Base-by-base conservation (phyloP, 257 asterid genomes). In the Hygrophila difformis region DNA sequence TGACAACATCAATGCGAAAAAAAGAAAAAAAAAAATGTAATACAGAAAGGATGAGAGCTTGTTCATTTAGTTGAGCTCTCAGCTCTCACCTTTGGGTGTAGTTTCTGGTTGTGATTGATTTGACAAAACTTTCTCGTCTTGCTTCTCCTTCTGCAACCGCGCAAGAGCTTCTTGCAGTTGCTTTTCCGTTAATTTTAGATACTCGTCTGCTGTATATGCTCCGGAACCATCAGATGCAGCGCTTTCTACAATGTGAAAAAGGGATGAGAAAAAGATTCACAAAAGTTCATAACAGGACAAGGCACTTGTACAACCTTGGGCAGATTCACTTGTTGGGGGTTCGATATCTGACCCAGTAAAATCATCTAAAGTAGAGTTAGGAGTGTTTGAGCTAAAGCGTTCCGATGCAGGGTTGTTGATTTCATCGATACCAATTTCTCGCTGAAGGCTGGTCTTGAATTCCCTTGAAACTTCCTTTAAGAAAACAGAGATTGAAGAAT, bases 391-490 rank as follows among this genome's bases (percentile, higher is more conserved):
- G 23, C 4, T n/a, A 12, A 18, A 39, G 4, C 44, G 12, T 39
- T 15, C 17, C 7, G 47, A 15, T 3, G 12, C 21, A 20, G 47
- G 23, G 17, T 41, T 41, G n/a, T 20, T 12, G 12, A 15, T 20
- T 15, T 41, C 47, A 16, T 41, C 47, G 8, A 41, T 21, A 7
- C 47, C 47, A 7, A 41, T 41, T 16, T 41, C 47, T 41, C 47
- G 47, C 10, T 41, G 18, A 20, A 41, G 47, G 23, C 23, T 41
- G 47, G 23, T 41, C 21, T 41, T 41, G 21, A 41, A 41, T 16
- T 41, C 47, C 47, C 47, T 41, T 2, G 47, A 41, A 41, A 41
- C 47, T 41, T 41, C 47, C 47, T 41, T 13, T 9, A 41, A 20
- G 21, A 13, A 15, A 41, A 17, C 22, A 10, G 12, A 41, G 10